Conservation (phyloP, 2,329 filamentous ascomycete genomes). For the Pseudogymnoascus sp. region DNA sequence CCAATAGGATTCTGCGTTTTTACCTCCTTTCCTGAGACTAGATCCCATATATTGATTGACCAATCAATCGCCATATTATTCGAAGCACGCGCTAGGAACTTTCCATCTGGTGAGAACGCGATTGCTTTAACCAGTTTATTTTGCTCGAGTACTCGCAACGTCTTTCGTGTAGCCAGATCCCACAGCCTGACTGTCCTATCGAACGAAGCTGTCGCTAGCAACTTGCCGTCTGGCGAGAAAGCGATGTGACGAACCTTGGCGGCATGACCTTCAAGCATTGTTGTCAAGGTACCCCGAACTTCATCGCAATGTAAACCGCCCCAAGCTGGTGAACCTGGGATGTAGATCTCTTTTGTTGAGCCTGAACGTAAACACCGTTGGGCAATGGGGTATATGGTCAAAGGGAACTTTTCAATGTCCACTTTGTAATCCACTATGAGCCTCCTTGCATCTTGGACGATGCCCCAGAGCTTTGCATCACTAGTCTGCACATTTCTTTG, state of each 20-base stretch:
- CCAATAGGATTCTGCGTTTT: background rate
- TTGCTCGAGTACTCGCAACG: background rate
- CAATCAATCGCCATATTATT: background rate
- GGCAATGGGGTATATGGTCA: slow-evolving; percentile 28
- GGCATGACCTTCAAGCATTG: slow-evolving; percentile 20
- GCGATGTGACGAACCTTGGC: background rate
- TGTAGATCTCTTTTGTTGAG: slow-evolving; percentile 2
- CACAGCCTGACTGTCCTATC: background rate
- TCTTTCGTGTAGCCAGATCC: background rate
- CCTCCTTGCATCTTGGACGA: slow-evolving; percentile 4
- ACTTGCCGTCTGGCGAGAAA: background rate
- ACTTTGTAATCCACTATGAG: background rate
- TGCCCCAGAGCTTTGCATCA: background rate
- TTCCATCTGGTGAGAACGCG: background rate
- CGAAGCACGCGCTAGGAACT: background rate
- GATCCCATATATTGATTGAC: background rate
- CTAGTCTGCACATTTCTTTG: background rate
- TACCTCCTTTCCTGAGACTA: background rate
- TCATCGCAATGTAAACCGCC: background rate
- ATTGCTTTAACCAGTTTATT: background rate
- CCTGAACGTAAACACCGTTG: slow-evolving; percentile 24
- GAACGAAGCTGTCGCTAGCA: background rate
- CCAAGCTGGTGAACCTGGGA: background rate
- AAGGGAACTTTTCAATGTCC: slow-evolving; percentile 22
- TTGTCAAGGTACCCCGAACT: background rate